Base-by-base conservation (phyloP, 352 stramenopile genomes). In the Pseudoperonospora humuli region DNA sequence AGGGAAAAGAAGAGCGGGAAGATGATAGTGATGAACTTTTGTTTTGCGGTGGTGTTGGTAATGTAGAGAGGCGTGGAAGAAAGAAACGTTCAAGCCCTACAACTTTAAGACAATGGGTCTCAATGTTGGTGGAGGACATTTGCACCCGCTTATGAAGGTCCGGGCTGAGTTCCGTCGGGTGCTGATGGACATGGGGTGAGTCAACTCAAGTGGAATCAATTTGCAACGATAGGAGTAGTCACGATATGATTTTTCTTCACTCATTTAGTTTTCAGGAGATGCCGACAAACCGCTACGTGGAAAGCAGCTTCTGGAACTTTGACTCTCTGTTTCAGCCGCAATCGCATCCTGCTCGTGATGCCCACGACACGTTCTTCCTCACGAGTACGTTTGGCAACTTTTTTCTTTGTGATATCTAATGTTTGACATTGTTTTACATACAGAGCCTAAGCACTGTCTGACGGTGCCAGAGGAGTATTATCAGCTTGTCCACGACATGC, bases 321-420 rank as follows among this genome's bases (percentile, higher is more conserved):
- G 97, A 99, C 69, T 95, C 95, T 39, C 82, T 99, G 39, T 99
- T 99, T 70, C 96, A 99, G 78, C 97, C 97, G 31, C 97, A 99
- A 79, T 97, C 84, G 23, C 97, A 99, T 64, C 97, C 97, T 29
- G 97, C 97, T 11, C 81, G 97, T 57, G 97, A 99, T 64, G 96
- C 96, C 19, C 97, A 99, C 64, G 97, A 99, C 70, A 99, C 97
- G 25, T 99, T 99, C 74, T 99, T 99, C 79, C 95, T 99, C 50
- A 97, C 97, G 2, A 67, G 79, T 89, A 33, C 52, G 75, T 75
- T 43, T 26, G 13, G 33, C 0, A n/a, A 4, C 8, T 11, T 10
- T 14, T 34, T 10, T 19, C 39, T 9, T 2, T 18, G 10, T 24
- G 13, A n/a, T n/a, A n/a, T n/a, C n/a, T n/a, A n/a, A n/a, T n/a